A percentile compares a stretch with the other conserved stretches of the same genome.
phyloP scores from a whole-genome alignment of 2,329 filamentous ascomycete species.

The Hyphodiscus sp. region DNA sequence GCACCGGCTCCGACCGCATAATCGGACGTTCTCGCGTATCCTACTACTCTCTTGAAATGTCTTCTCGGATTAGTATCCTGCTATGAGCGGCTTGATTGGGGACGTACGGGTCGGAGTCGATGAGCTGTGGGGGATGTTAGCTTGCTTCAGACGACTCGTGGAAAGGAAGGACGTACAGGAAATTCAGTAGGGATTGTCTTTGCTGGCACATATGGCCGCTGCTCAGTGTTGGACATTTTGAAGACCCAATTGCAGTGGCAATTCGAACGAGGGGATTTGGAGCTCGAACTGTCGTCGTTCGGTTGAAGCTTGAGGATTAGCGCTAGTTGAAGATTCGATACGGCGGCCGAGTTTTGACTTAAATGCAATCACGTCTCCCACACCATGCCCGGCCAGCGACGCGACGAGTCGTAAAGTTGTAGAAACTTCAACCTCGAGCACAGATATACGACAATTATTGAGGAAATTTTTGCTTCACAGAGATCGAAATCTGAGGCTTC shows the following conservation, averaged over 20 bases:
- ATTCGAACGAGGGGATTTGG: conserved; percentile 15
- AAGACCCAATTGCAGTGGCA: conserved; percentile 22
- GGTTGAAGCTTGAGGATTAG: not conserved
- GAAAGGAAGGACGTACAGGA: conserved; percentile 57
- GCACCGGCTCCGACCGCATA: conserved; percentile 65
- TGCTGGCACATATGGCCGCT: conserved; percentile 56
- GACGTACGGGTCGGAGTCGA: conserved; percentile 95
- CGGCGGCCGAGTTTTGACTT: not conserved
- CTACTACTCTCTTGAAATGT: conserved; percentile 83
- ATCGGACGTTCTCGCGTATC: conserved; percentile 81
- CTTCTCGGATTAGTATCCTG: conserved; percentile 40
- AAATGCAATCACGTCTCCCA: not conserved
- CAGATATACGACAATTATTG: no score
- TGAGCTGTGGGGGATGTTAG: conserved; percentile 62
- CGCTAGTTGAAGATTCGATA: conserved; percentile 10
- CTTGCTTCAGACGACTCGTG: conserved; percentile 5
- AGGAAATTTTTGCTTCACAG: no score
- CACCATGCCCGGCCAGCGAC: not conserved
- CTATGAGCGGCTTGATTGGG: conserved; percentile 7
- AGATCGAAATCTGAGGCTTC: no score
- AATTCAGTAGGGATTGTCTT: conserved; percentile 79
- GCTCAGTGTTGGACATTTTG: conserved; percentile 32
- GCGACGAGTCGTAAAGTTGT: not conserved
- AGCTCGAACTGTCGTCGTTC: conserved; percentile 13
- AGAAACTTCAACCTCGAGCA: not conserved